Conservation (phyloP, 208 protist species). For the Leishmania guyanensis region DNA sequence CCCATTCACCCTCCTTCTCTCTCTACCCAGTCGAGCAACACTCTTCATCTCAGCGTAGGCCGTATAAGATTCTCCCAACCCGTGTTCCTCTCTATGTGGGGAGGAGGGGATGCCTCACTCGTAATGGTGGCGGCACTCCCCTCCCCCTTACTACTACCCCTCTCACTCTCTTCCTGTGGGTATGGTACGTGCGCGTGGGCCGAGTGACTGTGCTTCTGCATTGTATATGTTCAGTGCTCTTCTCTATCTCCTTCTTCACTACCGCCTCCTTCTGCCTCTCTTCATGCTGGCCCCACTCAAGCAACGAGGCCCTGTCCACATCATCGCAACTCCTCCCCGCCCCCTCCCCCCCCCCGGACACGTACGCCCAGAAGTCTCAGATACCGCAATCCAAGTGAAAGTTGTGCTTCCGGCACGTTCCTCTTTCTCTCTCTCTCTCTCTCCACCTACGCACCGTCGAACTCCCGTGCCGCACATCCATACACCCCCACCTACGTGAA, state of each 20-base stretch:
- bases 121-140: neutral
- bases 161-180: neutral
- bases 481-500: neutral
- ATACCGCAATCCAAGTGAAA: neutral
- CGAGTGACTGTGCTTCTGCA: neutral
- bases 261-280: neutral
- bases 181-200: neutral
- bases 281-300: neutral
- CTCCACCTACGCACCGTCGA: neutral
- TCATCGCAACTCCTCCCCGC: neutral
- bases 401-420: neutral
- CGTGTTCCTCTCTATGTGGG: neutral
- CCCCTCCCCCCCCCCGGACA: neutral
- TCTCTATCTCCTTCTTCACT: neutral
- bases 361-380: neutral
- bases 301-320: neutral
- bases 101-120: neutral
- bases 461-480: neutral
- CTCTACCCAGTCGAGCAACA: neutral
- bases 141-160: neutral
- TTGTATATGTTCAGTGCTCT: neutral
- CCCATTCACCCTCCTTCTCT: neutral
- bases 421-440: neutral
- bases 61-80: neutral
- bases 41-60: neutral